Evolutionary conservation across 2,329 filamentous ascomycete genomes (phyloP), one percentile per base, ranked within the genome.

Genomic region (Myriangium duriaei): DNA sequence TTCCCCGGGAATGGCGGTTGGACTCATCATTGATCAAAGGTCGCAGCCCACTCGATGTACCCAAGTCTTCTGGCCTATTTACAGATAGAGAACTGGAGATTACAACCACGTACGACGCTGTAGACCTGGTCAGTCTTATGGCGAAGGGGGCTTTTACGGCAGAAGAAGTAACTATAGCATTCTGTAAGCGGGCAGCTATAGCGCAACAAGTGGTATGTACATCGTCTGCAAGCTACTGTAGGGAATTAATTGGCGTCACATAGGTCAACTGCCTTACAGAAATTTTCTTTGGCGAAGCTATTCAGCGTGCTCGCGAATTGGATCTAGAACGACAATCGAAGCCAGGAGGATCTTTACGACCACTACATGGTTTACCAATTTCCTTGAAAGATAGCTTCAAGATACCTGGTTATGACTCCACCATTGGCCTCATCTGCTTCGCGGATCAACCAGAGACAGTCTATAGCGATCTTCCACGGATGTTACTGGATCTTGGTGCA

Each of bases 381-480:
- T 59, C 54, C 37, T 50, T 65, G 15, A 67, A 74, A 49, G 72
- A 74, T 45, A 49, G 47, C 5, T 61, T 60, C 51, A 51, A 51
- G 24, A 41, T 61, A 31, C 67, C 67, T 41, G 73, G 70, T 2
- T 51, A 65, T 3, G 71, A 77, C 37, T 67, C 67, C 0, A 76
- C 74, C 0, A 54, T 78, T 3, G 74, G 74, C 5, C 77, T 77
- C 45, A 67, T 73, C 2, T 57, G 55, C 1, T 64, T 58, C 46
- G 40, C 51, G 1, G 47, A 51, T 5, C 52, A 56, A 0, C 44
- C 41, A 12, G 45, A 54, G 11, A 28, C 21, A 10, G 43, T 51
- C 2, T 59, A 63, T 37, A 54, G 53, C 3, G 46, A 49, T 9
- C 41, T 65, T 1, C 55, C 63, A 1, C 49, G 55, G n/a, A 44